Base-by-base conservation (phyloP, 1,284 basidiomycete species). In the Peniophora sp. region DNA sequence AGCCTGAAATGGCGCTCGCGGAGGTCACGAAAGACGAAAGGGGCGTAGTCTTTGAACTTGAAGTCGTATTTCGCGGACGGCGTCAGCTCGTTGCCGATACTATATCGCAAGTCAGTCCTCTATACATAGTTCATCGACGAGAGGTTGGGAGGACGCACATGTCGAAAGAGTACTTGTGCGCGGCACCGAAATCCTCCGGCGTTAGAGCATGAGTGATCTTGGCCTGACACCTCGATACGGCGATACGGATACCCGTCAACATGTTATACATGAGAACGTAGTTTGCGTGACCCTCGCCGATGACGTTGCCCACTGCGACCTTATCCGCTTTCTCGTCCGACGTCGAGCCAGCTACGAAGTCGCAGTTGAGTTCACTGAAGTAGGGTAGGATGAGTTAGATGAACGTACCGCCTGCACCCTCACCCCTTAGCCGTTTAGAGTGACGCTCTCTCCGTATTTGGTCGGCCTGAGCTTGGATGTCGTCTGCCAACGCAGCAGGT, bases 21-120 rank as follows among this genome's bases (percentile, higher is more conserved):
- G 19, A 99, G 74, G 56, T 93, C 91, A 27, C 96, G 89, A 69
- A 99, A 99, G 2, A 99, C 92, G 88, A 90, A 97, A 0, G 96
- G 95, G 0, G 96, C 94, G 65, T 99, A 99, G 66, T 98, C 96
- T 69, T 99, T 99, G 78, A 99, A 99, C 69, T 99, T 99, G 78
- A 96, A 96, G 67, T 96, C 92, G 69, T 96, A 95, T 68, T 87
- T 91, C 3, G 95, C 95, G 0, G 92, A 96, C 0, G 96, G 96
- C 5, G 95, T 97, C 45, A 99, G 75, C 70, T 98, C 96, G 68
- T 98, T 97, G 17, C 96, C 96, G 62, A 97, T 79, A 57, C 90
- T 92, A 61, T 11, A 47, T 36, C 22, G 48, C 24, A 47, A 20
- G 52, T 65, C 17, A 63, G 55, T 23, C 16, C 44, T n/a, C 10